Evolutionary conservation across 225 moss, liverwort and hornwort genomes (phyloP).

Genomic region (Ulota crispa): DNA sequence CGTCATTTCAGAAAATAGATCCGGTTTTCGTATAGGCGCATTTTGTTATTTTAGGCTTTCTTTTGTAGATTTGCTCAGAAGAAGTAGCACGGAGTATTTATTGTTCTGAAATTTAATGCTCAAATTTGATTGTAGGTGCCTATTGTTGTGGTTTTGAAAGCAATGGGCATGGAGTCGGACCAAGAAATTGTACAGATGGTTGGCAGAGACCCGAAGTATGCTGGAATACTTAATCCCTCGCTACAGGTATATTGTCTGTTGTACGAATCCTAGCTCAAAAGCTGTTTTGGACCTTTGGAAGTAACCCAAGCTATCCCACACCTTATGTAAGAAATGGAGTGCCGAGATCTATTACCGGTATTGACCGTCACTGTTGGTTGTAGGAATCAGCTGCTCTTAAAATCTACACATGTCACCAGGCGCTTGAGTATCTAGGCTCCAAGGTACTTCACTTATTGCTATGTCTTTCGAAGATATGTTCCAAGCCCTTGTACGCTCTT

Average conservation of each 20-base stretch:
- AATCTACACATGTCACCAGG: conserved; percentile 86
- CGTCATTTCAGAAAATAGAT: background rate
- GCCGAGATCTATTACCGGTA: conserved; percentile 5
- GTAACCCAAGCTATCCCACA: background rate
- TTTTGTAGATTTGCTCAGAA: conserved; percentile 4
- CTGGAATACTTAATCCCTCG: conserved; percentile 90
- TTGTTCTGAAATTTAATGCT: conserved; percentile 20
- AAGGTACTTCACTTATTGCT: conserved; percentile 58
- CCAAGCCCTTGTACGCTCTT: conserved; percentile 11
- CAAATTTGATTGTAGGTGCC: conserved; percentile 64
- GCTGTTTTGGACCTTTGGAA: background rate
- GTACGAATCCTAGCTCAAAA: background rate
- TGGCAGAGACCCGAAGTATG: conserved; percentile 96
- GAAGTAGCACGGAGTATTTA: background rate
- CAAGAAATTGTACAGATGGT: conserved; percentile 99
- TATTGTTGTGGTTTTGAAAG: conserved; percentile 89
- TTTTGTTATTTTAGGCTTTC: background rate
- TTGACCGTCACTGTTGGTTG: conserved; percentile 29
- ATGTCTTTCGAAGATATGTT: conserved; percentile 4
- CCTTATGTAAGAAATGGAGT: background rate
- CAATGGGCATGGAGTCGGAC: conserved; percentile 97
- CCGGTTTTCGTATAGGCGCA: background rate
- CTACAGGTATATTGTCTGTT: conserved; percentile 68
- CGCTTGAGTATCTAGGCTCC: conserved; percentile 90
- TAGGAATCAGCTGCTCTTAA: conserved; percentile 86